phyloP scores from a whole-genome alignment of 2,329 filamentous ascomycete genomes.

The Microdochium nivale region DNA sequence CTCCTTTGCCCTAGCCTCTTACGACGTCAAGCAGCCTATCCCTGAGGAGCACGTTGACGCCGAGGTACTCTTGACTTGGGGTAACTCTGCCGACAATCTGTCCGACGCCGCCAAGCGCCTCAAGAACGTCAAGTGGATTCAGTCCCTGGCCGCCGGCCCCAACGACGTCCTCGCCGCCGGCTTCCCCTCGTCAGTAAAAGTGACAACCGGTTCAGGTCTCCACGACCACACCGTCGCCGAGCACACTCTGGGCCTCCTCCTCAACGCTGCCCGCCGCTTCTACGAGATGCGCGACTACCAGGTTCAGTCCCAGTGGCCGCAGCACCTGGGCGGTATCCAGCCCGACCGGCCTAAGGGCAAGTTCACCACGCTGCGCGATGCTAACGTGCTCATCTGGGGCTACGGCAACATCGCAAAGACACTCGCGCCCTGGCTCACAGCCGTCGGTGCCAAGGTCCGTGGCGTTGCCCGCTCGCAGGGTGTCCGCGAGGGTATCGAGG shows the following conservation, averaged over 20 bases:
- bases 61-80: constrained; percentile 53
- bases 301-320: constrained; percentile 46
- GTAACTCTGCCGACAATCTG: constrained; percentile 50
- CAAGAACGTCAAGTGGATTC: constrained; percentile 54
- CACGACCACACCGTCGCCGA: constrained; percentile 59
- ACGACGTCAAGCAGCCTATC: constrained; percentile 48
- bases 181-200: constrained; percentile 38
- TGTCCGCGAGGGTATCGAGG: constrained; percentile 49
- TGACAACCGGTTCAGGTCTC: constrained; percentile 55
- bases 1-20: constrained; percentile 46
- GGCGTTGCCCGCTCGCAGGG: constrained; percentile 49
- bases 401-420: constrained; percentile 59
- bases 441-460: constrained; percentile 47
- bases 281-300: constrained; percentile 57
- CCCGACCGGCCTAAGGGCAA: constrained; percentile 45
- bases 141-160: constrained; percentile 56
- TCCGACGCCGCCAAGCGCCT: constrained; percentile 45
- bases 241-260: constrained; percentile 50
- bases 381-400: constrained; percentile 53
- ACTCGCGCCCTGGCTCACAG: constrained; percentile 43
- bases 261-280: constrained; percentile 47
- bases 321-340: constrained; percentile 52
- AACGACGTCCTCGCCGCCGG: constrained; percentile 56
- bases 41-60: constrained; percentile 51
- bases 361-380: constrained; percentile 52